These are phyloP conservation scores for Penicillium taxi DNA, from an alignment of 495 filamentous ascomycete genomes.

Conservation along the genomic window DNA sequence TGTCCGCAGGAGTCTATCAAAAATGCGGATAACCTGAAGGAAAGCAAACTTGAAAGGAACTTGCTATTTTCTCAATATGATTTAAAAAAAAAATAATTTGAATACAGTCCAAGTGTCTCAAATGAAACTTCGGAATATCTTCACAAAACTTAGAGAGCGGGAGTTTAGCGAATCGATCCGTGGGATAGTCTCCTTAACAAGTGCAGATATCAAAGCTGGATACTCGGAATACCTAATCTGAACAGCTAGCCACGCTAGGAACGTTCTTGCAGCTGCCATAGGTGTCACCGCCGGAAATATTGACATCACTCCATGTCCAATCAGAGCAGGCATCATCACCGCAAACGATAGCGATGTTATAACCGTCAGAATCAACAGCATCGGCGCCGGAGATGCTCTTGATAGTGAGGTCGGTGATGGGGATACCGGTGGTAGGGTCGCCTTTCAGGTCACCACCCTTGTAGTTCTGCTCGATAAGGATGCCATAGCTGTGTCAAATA, in stretches of 20 bases:
- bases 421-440: slow-evolving; percentile 47
- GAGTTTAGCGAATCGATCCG: too few species aligned
- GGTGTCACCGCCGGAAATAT: slow-evolving; percentile 4
- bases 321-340: slow-evolving; percentile 8
- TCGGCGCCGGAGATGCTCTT: slow-evolving; percentile 4
- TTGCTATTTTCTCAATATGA: too few species aligned
- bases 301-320: slow-evolving; percentile 10
- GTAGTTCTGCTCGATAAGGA: slow-evolving; percentile 59
- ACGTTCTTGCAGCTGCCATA: slow-evolving; percentile 11
- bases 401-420: slow-evolving; percentile 14
- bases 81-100: too few species aligned
- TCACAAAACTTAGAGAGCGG: too few species aligned
- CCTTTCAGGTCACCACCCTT: slow-evolving; percentile 47
- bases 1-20: too few species aligned
- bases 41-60: too few species aligned
- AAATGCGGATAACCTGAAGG: too few species aligned
- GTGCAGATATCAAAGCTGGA: too few species aligned
- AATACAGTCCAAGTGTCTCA: too few species aligned
- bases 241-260: slow-evolving; percentile 3
- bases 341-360: slow-evolving; percentile 8
- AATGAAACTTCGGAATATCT: too few species aligned
- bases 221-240: too few species aligned
- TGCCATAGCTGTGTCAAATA: slow-evolving; percentile 38
- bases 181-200: too few species aligned
- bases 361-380: slow-evolving; percentile 1